phyloP scores from a whole-genome alignment of 257 asterid species.

The Lycium barbarum region DNA sequence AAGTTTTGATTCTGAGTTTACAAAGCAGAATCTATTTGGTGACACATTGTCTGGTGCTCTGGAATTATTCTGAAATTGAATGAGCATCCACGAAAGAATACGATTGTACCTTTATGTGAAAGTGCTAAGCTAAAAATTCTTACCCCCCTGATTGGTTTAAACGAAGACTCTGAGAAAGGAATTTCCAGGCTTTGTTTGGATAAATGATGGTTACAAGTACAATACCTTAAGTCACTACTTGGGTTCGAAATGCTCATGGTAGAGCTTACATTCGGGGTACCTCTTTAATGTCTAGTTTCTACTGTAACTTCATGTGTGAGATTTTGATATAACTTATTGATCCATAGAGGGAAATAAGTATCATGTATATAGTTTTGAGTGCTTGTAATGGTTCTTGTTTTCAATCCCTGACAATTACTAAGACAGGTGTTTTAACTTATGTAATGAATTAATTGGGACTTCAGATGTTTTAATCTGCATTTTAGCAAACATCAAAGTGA shows the following conservation, averaged over 20 bases:
- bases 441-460: slow-evolving; percentile 4
- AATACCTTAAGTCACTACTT: neutral
- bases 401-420: neutral
- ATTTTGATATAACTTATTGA: neutral
- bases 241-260: neutral
- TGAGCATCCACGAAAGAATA: neutral
- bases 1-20: neutral
- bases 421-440: neutral
- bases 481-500: slow-evolving; percentile 3
- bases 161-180: neutral
- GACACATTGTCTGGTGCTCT: neutral
- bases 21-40: slow-evolving; percentile 14
- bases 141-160: neutral
- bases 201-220: slow-evolving; percentile 12
- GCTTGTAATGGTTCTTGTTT: neutral
- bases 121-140: slow-evolving; percentile 12
- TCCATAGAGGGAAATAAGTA: neutral
- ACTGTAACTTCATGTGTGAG: neutral
- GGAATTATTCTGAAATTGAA: slow-evolving; percentile 17
- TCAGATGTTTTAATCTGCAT: slow-evolving; percentile 5
- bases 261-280: neutral
- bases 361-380: neutral
- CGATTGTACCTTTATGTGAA: neutral
- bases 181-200: slow-evolving; percentile 26
- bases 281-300: slow-evolving; percentile 3